Percentiles rank a stretch among this genome's conserved stretches.
Evolutionary conservation across 2,329 filamentous ascomycete species (phyloP).

Genomic region (Talaromyces funiculosus): DNA sequence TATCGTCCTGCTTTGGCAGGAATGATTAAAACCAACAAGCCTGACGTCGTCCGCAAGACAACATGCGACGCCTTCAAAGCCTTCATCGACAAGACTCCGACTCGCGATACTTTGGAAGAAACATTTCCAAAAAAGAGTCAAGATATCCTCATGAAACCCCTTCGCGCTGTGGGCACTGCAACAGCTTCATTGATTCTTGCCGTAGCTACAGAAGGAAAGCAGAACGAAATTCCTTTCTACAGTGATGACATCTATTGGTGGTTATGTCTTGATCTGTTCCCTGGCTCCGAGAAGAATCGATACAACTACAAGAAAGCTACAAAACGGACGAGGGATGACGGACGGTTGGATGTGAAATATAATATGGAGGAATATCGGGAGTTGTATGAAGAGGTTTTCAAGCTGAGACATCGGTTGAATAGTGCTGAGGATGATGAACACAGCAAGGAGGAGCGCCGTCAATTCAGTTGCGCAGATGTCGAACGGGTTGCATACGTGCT

Average conservation of each 20-base stretch:
- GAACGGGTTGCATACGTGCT: slow-evolving; percentile 37
- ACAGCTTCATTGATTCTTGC: slow-evolving; percentile 40
- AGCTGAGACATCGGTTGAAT: slow-evolving; percentile 23
- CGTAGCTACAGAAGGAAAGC: slow-evolving; percentile 19
- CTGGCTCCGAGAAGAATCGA: slow-evolving; percentile 15
- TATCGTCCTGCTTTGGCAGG: slow-evolving; percentile 36
- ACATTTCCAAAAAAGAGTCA: slow-evolving; percentile 29
- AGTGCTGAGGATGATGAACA: slow-evolving; percentile 2
- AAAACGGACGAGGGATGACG: slow-evolving; percentile 6
- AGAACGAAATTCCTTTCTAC: slow-evolving; percentile 34
- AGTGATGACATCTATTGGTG: slow-evolving; percentile 38
- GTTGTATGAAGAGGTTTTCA: slow-evolving; percentile 26
- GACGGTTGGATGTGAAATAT: slow-evolving; percentile 36
- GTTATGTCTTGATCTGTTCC: slow-evolving; percentile 27
- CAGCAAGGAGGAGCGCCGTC: not conserved
- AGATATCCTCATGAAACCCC: slow-evolving; percentile 27
- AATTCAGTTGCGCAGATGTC: slow-evolving; percentile 28
- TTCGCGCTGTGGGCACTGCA: slow-evolving; percentile 39
- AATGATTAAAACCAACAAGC: slow-evolving; percentile 34
- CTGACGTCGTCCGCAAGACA: slow-evolving; percentile 22
- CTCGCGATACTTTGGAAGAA: slow-evolving; percentile 9
- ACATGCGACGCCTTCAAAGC: slow-evolving; percentile 25
- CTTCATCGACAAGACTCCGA: slow-evolving; percentile 6
- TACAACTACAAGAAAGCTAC: slow-evolving; percentile 17
- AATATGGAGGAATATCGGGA: slow-evolving; percentile 34